Base-by-base conservation (phyloP, 2,329 filamentous ascomycete genomes). In the Exophiala sideris region DNA sequence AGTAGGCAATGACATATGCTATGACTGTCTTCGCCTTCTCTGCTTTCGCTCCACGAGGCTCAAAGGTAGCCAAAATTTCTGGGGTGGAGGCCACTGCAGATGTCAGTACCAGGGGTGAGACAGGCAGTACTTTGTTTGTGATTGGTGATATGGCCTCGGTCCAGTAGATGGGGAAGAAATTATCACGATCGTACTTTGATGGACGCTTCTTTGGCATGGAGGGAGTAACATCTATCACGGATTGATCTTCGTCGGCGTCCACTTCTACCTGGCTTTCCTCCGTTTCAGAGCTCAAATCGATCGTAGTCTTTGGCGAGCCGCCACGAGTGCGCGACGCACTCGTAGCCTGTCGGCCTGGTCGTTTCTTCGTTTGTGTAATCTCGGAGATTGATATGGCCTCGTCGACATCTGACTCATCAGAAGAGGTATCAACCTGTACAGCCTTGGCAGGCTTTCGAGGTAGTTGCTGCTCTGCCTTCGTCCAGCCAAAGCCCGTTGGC, bases 81-180 rank as follows among this genome's bases (percentile, higher is more conserved):
- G 86, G 76, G 34, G 83, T 91, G 0, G 83, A 87, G 1, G 86
- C 88, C 16, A 94, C 77, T 1, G 86, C 65, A 18, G 80, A 82
- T 51, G 83, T 85, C 47, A 80, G 70, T 29, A 91, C 81, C 5
- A 89, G 75, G 0, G 89, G 79, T 54, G 96, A 91, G 2, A 96
- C 86, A 0, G 91, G 80, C 7, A 94, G 79, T 52, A 88, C 91
- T 45, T 83, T 89, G 50, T 89, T 83, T 0, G 89, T 92, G 3
- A 89, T 78, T 1, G 90, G 87, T 0, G 91, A 96, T 1, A 94
- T 76, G 2, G 89, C 87, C 69, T 99, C 94, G 0, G 88, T 87
- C 94, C 94, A 99, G 69, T 97, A 97, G 47, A 88, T 87, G 1
- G 94, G 91, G 61, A 86, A 94, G 2, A 85, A 82, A 24, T 96